Evolutionary conservation across 2,329 filamentous ascomycete genomes (phyloP), one percentile per base, ranked within the genome.

Genomic region (Penicillium sp.): DNA sequence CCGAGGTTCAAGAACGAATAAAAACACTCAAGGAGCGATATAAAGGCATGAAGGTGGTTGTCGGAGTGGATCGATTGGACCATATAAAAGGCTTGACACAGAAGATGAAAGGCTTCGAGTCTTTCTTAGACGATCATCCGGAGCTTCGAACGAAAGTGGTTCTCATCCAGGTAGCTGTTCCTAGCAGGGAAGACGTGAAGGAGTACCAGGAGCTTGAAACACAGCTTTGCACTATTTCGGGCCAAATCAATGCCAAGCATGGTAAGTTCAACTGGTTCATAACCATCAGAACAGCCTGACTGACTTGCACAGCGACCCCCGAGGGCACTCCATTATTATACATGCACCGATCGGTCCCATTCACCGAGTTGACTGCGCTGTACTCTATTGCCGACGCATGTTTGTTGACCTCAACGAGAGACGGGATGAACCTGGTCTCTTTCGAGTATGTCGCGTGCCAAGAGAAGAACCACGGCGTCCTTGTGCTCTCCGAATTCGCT

Each of bases 281-380:
- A 18, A 15, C 4, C 8, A 18, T 18, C 15, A 15, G 6, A 18
- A 6, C 6, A 13, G 6, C 4, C 9, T 4, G 8, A 52, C 49
- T 59, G 29, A 62, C 44, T 20, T 1, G 9, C 18, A n/a, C 15
- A 79, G 77, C 90, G 66, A 95, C 89, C 33, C 86, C 95, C 60
- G 91, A 95, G 67, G 95, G 95, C 71, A 95, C 92, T 80, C 92
- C 92, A 0, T 93, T 97, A 61, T 88, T 96, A 70, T 96, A 95
- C 74, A 84, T 97, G 62, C 90, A 97, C 73, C 90, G 95, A 7
- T 93, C 88, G 2, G 87, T 96, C 58, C 81, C 81, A n/a, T 95
- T 96, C 62, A 88, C 95, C 52, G 91, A 96, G 72, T 81, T 97
- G 31, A 89, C 90, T n/a, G 89, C 90, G 0, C 78, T 97, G 5